Percentiles rank a stretch among this genome's conserved stretches.
Evolutionary conservation across 2,329 filamentous ascomycete species (phyloP).

Genomic region (Fusarium sp.): DNA sequence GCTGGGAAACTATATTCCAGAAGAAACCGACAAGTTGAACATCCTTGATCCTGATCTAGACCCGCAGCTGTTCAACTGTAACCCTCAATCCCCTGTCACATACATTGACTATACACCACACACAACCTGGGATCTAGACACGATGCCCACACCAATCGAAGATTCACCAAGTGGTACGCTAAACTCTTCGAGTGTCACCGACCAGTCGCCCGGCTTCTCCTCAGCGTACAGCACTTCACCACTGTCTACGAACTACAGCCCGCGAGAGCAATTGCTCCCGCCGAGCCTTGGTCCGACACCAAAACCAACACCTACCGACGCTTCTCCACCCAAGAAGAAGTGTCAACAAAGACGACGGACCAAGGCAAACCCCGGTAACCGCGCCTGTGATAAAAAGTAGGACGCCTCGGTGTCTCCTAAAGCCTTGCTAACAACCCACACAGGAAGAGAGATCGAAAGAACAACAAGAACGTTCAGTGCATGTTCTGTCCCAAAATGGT

Average conservation of each 20-base stretch:
- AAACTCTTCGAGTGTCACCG: not conserved
- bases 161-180: not conserved
- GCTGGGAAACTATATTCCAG: not conserved
- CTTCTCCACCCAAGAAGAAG: not conserved
- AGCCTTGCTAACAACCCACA: not conserved
- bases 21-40: not conserved
- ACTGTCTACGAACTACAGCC: not conserved
- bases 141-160: not conserved
- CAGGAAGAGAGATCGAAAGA: slow-evolving; percentile 15
- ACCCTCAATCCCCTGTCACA: not conserved
- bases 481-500: slow-evolving; percentile 12
- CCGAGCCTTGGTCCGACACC: not conserved
- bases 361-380: slow-evolving; percentile 8
- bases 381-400: slow-evolving; percentile 24
- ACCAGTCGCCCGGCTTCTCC: not conserved
- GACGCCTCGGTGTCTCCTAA: rapidly evolving
- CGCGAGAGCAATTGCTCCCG: not conserved
- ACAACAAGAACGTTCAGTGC: slow-evolving; percentile 14
- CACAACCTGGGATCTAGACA: not conserved
- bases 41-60: not conserved
- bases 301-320: not conserved
- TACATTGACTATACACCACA: not conserved
- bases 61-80: not conserved
- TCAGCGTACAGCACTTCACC: not conserved
- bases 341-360: not conserved